These are phyloP conservation scores for Histomonas meleagridis DNA, from an alignment of 208 protist genomes.

Conservation along the genomic window DNA sequence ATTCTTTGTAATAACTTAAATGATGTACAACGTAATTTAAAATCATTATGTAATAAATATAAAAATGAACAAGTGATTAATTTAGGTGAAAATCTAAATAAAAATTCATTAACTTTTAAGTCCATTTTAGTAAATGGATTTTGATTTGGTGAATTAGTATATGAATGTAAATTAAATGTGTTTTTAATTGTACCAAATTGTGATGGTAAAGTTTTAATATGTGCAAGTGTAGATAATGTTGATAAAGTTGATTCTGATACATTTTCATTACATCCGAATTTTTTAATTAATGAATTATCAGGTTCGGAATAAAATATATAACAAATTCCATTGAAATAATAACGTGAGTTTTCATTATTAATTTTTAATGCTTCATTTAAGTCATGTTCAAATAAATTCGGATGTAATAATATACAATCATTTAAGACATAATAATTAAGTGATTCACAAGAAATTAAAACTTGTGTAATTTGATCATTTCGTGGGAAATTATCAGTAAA, in stretches of 20 bases:
- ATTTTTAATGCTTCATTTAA: neutral
- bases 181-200: neutral
- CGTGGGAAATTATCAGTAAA: too few relatives aligned
- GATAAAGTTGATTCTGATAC: neutral
- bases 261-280: neutral
- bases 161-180: too few relatives aligned
- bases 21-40: neutral
- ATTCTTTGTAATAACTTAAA: constrained; percentile 25
- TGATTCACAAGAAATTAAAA: too few relatives aligned
- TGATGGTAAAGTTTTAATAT: neutral
- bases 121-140: neutral
- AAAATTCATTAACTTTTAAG: neutral
- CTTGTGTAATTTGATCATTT: too few relatives aligned
- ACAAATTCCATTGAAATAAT: neutral
- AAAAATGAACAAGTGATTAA: neutral
- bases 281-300: too few relatives aligned
- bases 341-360: neutral
- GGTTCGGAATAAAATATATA: neutral
- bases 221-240: neutral
- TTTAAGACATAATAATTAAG: too few relatives aligned
- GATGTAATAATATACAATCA: too few relatives aligned
- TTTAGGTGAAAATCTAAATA: neutral
- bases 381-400: too few relatives aligned
- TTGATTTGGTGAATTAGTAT: too few relatives aligned
- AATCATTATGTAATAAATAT: neutral